Evolutionary conservation across 352 stramenopile genomes (phyloP), one percentile per base, ranked within the genome.

Genomic region (Albugo laibachii): DNA sequence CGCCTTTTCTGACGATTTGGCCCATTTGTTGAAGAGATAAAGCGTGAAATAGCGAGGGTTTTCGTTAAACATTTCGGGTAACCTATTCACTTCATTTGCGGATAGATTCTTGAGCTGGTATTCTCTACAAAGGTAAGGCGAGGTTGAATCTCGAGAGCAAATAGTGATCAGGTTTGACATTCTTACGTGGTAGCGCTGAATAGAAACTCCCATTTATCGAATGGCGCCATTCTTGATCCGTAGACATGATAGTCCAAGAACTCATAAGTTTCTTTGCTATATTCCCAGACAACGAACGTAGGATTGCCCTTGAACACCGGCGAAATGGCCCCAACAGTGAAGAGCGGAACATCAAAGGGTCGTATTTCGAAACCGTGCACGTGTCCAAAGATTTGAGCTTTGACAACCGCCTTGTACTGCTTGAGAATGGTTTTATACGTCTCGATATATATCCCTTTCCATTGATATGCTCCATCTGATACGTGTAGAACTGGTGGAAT

Each of bases 221-320:
- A 31, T 31, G 24, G 24, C 24, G 8, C 3, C 24, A 10, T 8
- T 3, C 3, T 31, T 31, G 38, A 24, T 19, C 3, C 38, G 55
- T 87, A 77, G 8, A 91, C 74, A 1, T 65, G 68, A 45, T 65
- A 86, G 51, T 87, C 73, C 10, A 82, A 31, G 12, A 91, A 45
- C 1, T 86, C 68, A 50, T 82, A 84, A 1, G 74, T 83, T 14
- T 47, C 57, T 0, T 61, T 53, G 36, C 83, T 59, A 45, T 76
- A 74, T 19, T 86, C 71, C 76, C 76, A 89, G 36, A 84, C 57
- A 64, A 83, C 83, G 43, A 94, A 95, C n/a, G 74, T 84, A 27
- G 87, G 87, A 55, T 95, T 88, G 53, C 88, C 93, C 5, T 69
- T 65, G 38, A 93, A 95, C 1, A 95, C 45, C 1, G 87, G 84